Percentiles rank a stretch among this genome's conserved stretches.
Conservation (phyloP, 2,329 filamentous ascomycete genomes). For the Hypoxylon sp. region DNA sequence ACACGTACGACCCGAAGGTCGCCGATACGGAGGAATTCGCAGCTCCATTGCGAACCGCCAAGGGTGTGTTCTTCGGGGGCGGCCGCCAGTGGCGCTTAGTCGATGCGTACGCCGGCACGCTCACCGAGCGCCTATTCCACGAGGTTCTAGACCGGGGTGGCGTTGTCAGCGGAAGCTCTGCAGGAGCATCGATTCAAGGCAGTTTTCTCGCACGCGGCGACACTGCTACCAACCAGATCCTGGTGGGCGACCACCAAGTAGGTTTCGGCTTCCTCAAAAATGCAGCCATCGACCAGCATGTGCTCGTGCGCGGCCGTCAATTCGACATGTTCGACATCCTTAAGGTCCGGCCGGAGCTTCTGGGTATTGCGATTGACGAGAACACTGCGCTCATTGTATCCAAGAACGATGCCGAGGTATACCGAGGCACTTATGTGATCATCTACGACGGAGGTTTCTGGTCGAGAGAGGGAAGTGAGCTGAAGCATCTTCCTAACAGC, state of each 20-base stretch:
- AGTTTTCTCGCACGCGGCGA: constrained; percentile 55
- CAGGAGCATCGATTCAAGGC: constrained; percentile 54
- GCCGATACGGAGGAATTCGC: constrained; percentile 55
- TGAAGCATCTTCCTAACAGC: constrained; percentile 50
- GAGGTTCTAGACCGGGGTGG: constrained; percentile 52
- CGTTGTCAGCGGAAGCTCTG: constrained; percentile 52
- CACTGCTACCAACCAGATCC: constrained; percentile 52
- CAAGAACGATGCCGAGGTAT: constrained; percentile 50
- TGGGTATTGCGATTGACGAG: constrained; percentile 55
- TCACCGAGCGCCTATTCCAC: constrained; percentile 50
- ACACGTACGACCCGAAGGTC: constrained; percentile 53
- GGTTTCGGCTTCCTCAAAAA: constrained; percentile 53
- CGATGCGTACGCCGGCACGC: constrained; percentile 55
- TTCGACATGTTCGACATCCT: constrained; percentile 57
- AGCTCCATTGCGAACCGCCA: constrained; percentile 47
- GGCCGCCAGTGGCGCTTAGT: constrained; percentile 55
- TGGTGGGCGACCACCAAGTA: constrained; percentile 54
- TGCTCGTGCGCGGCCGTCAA: constrained; percentile 52
- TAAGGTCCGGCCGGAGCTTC: constrained; percentile 51
- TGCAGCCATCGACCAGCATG: constrained; percentile 55
- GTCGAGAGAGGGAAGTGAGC: constrained; percentile 52
- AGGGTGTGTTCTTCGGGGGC: constrained; percentile 54
- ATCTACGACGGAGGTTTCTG: constrained; percentile 55
- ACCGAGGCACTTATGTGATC: constrained; percentile 53
- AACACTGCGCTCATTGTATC: constrained; percentile 54